Base-by-base conservation (phyloP, 495 filamentous ascomycete genomes). In the Annulohypoxylon bovei region DNA sequence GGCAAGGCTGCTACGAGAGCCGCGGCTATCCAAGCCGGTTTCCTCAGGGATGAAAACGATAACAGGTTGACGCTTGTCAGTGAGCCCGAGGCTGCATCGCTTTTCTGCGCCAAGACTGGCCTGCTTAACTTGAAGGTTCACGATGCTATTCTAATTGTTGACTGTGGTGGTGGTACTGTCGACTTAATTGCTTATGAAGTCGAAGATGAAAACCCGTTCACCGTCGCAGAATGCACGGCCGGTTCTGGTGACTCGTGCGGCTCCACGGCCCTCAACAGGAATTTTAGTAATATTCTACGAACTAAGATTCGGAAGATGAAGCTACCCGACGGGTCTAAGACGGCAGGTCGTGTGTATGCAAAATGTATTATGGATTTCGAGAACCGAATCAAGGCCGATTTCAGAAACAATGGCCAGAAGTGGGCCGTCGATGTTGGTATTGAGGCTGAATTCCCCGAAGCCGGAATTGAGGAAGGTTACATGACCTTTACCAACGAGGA, bases 401-500 rank as follows among this genome's bases (percentile, higher is more conserved):
- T 92, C 84, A 83, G 90, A n/a, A 92, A 92, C 79, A 92, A 92
- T 76, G 88, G 88, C 32, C 89, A 91, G 75, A 91, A 91, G 75
- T 92, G 90, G 90, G 89, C 89, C 37, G 89, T 92, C 22, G 90
- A 92, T 72, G 89, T 92, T 27, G 89, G 89, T 76, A 92, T 92
- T 71, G 89, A 92, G 78, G 89, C 89, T 59, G 89, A 92, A 73
- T 92, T 90, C 78, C 89, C 89, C 68, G 89, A 92, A 76, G 89
- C 89, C 27, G 89, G 89, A 62, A 92, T 92, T 61, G 89, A 91
- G 75, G 89, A 92, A 73, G 89, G 89, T 22, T 92, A 91, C 82
- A 92, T 92, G 89, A 91, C 89, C n/a, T 92, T 92, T 72, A 92
- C 89, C 28, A 91, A 92, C 76, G 89, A 92, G 80, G 89, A 92